A percentile compares a stretch with the other conserved stretches of the same genome.
Evolutionary conservation across 2,329 filamentous ascomycete genomes (phyloP).

Genomic region (Penicillium olsonii): DNA sequence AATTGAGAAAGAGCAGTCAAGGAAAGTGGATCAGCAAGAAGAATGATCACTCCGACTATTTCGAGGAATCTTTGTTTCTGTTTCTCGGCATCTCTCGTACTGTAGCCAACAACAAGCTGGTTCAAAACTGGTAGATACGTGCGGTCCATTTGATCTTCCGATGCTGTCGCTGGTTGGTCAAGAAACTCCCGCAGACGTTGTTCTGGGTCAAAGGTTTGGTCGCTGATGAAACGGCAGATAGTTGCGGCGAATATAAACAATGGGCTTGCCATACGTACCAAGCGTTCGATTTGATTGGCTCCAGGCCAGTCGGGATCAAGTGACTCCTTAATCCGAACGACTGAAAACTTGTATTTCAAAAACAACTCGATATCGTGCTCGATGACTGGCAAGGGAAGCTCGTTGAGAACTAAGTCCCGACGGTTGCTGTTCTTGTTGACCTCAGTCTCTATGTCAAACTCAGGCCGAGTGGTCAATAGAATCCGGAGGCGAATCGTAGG

Average conservation of each 20-base stretch:
- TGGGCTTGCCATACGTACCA: conserved; percentile 15
- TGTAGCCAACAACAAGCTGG: conserved; percentile 6
- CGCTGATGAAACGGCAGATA: conserved; percentile 14
- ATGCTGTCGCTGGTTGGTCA: neutral
- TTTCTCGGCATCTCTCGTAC: conserved; percentile 5
- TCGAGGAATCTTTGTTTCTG: conserved; percentile 13
- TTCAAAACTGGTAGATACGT: conserved; percentile 23
- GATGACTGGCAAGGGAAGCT: conserved; percentile 21
- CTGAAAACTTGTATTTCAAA: conserved; percentile 19
- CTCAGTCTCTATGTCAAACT: conserved; percentile 24
- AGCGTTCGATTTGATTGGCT: neutral
- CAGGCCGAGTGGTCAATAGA: conserved; percentile 33
- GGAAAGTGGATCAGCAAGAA: conserved; percentile 24
- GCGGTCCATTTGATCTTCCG: conserved; percentile 17
- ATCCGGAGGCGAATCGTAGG: conserved; percentile 17
- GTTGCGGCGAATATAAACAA: conserved; percentile 25
- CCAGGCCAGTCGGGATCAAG: conserved; percentile 21
- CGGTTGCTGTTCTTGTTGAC: conserved; percentile 20
- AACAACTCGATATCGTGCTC: conserved; percentile 29
- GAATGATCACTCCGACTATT: conserved; percentile 22
- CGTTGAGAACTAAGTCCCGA: conserved; percentile 24
- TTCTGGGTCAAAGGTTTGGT: conserved; percentile 13
- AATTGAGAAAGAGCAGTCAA: conserved; percentile 13
- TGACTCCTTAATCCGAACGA: conserved; percentile 12
- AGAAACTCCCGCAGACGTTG: conserved; percentile 7